Base-by-base conservation (phyloP, 1,284 basidiomycete genomes). In the Cerioporus squamosus region DNA sequence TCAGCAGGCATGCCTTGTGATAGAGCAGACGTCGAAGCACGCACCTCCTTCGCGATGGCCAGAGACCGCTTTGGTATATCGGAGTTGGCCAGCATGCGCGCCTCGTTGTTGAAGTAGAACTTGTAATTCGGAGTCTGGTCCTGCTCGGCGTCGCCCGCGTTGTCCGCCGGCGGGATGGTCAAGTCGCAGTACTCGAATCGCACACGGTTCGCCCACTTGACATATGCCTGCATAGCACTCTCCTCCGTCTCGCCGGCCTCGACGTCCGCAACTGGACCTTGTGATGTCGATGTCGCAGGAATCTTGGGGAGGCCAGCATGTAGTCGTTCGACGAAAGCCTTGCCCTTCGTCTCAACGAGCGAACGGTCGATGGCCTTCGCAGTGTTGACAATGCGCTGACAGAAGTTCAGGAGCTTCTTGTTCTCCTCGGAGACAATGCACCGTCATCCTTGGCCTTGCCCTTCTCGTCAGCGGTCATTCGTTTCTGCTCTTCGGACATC, bases 151-250 rank as follows among this genome's bases (percentile, higher is more conserved):
- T 74, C 75, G 18, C 64, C 57, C 8, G 66, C 60, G 26, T 71
- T 68, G 18, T 72, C 63, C 22, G 70, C 52, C 3, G 60, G 51
- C 20, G 83, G 76, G 20, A 92, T 70, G 1, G 85, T 82, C 55
- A 94, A 78, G 73, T 95, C 93, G 71, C 92, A 94, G 69, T 96
- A 95, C 71, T 94, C 91, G 72, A 95, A 97, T 48, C 93, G 81
- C 26, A 84, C 84, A 58, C 82, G 78, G 24, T 78, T 88, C 2
- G 91, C 93, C 94, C 94, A 97, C 31, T 90, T 83, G 56, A 91
- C 70, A 71, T 97, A 96, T 9, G 82, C 80, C 70, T 86, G 87
- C 63, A 79, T 79, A 1, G 85, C 79, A 38, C 82, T 83, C 69
- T 91, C 90, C 42, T 93, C 87, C 3, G 86, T 86, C 9, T 78